Percentiles rank a stretch among this genome's conserved stretches.
phyloP scores from a whole-genome alignment of 805 yeast species.

The Candida ponderosae region DNA sequence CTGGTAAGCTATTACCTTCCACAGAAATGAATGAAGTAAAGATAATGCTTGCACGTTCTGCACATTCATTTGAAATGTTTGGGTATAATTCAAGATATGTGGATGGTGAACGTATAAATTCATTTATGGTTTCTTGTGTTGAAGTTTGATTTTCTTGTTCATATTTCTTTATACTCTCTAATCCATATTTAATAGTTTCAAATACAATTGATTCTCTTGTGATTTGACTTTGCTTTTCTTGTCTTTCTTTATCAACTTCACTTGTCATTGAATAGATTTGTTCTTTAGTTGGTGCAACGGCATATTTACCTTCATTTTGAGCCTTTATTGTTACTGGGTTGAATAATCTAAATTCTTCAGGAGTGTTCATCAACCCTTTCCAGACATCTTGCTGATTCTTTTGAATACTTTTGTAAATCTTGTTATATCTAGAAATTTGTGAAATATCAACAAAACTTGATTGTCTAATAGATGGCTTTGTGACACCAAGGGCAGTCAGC shows the following conservation, averaged over 20 bases:
- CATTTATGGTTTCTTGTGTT: not conserved
- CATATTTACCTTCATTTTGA: conserved; percentile 24
- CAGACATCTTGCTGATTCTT: conserved; percentile 34
- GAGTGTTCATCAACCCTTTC: conserved; percentile 13
- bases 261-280: no score
- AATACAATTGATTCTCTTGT: no score
- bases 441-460: conserved; percentile 62
- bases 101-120: not conserved
- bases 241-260: conserved; percentile 16
- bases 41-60: conserved; percentile 7
- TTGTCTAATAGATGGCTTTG: conserved; percentile 67
- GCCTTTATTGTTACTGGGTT: conserved; percentile 21
- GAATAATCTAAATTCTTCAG: no score
- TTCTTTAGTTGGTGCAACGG: no score
- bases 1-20: no score
- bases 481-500: conserved; percentile 73
- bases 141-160: not conserved
- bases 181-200: no score
- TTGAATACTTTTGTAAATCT: conserved; percentile 51
- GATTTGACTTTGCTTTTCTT: conserved; percentile 1
- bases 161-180: no score
- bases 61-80: conserved; percentile 13
- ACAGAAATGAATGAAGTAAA: no score
- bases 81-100: no score
- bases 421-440: conserved; percentile 73